Evolutionary conservation across 176 grass and related monocot genomes (phyloP).

Genomic region (Bonia amplexicaulis): DNA sequence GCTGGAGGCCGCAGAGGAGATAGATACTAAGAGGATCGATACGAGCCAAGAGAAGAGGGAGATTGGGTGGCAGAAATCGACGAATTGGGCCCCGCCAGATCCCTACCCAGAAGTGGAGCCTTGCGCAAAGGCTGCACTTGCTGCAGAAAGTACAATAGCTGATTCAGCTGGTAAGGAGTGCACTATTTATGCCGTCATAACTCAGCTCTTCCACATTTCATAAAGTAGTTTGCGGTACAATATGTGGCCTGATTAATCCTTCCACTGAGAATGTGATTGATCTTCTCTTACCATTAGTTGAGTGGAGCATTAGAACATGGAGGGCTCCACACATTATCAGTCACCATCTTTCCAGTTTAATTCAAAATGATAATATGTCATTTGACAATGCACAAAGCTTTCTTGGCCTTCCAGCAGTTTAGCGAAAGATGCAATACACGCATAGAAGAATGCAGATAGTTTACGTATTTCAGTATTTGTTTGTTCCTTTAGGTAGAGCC

Average conservation of each 20-base stretch:
- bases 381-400: not conserved
- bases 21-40: constrained; percentile 86
- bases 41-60: constrained; percentile 72
- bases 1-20: constrained; percentile 77
- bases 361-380: not conserved
- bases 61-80: constrained; percentile 45
- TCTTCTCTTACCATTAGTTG: not conserved
- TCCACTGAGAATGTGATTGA: not conserved
- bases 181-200: constrained; percentile 4
- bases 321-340: not conserved
- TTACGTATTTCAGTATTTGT: not conserved
- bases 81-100: constrained; percentile 45
- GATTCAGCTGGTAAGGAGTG: constrained; percentile 64
- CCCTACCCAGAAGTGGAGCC: constrained; percentile 51
- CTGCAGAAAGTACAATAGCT: constrained; percentile 37
- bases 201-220: not conserved
- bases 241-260: not conserved
- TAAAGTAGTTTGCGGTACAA: not conserved
- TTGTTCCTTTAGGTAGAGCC: not conserved
- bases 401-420: not conserved
- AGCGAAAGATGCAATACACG: not conserved
- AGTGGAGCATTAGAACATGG: constrained; percentile 12
- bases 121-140: constrained; percentile 36
- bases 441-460: not conserved
- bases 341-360: not conserved